Evolutionary conservation across 2,329 filamentous ascomycete genomes (phyloP).

Genomic region (Plenodomus lindquistii): DNA sequence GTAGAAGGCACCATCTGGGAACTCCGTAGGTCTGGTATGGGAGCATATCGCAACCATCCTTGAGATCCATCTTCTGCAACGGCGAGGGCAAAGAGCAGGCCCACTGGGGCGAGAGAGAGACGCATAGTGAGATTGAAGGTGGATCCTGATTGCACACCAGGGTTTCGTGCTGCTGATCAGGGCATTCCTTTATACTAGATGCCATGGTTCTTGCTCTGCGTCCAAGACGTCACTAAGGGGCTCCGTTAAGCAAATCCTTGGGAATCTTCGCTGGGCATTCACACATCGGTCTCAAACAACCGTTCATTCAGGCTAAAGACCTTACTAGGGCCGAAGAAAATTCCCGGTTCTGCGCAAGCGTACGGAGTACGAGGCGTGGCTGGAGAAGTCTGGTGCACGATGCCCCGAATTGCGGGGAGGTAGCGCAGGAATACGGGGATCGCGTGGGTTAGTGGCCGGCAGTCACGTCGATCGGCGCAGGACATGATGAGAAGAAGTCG

Average conservation of each 20-base stretch:
- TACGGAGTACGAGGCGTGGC: constrained; percentile 3
- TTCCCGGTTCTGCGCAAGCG: constrained; percentile 2
- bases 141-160: not conserved
- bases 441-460: not conserved
- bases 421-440: not conserved
- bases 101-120: constrained; percentile 4
- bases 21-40: constrained; percentile 48
- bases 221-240: constrained; percentile 3
- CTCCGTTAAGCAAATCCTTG: constrained; percentile 1
- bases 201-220: not conserved
- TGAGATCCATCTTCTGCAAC: constrained; percentile 63
- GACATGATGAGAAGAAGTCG: not conserved
- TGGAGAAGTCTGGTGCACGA: not conserved
- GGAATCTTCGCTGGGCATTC: constrained; percentile 2
- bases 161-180: not conserved
- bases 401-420: not conserved
- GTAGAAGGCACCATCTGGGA: constrained; percentile 52
- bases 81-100: not conserved
- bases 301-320: constrained; percentile 14
- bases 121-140: constrained; percentile 5
- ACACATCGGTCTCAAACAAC: not conserved
- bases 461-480: not conserved
- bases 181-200: constrained; percentile 5
- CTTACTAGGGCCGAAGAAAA: not conserved
- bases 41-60: constrained; percentile 68